Base-by-base conservation (phyloP, 2,329 filamentous ascomycete species). In the Aspergillus uvarum region DNA sequence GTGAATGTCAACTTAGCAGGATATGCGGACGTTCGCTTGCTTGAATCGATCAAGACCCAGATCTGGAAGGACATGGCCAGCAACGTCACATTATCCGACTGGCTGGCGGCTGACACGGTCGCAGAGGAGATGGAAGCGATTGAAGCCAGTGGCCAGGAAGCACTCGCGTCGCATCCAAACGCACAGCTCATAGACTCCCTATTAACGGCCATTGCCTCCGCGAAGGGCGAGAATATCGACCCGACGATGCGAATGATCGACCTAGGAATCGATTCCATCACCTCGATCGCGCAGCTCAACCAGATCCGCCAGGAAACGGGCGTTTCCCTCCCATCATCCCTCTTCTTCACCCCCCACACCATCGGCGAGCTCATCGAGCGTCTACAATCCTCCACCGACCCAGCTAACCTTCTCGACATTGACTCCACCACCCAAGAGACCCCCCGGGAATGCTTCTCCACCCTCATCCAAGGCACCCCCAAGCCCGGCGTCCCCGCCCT, bases 381-480 rank as follows among this genome's bases (percentile, higher is more conserved):
- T 7, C 16, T 44, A 16, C 38, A 44, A 44, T 44, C 38, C 2
- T 16, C 16, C 3, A 7, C 38, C n/a, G 16, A 44, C 16, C 38
- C 38, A 16, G 16, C 38, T 14, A 16, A n/a, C 16, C 14, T 44
- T 16, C 38, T 44, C 16, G 38, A 44, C 5, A 6, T 44, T 8
- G 38, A 44, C 4, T 2, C 38, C 38, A 5, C n/a, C 7, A 7
- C n/a, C 1, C 12, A 44, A 19, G 38, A 44, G 4, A 16, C 14
- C 19, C 38, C 38, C 16, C 38, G 38, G 16, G 38, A 44, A 10
- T 44, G 38, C 38, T 44, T 44, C 38, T 44, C 16, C 14, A 19
- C 38, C 12, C 53, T 62, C 3, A 51, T 62, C 49, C 59, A 62
- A 29, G 59, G 59, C 3, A 31, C 24, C 3, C 32, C 48, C 21